Percentiles rank a stretch among this genome's conserved stretches.
These are phyloP conservation scores for Pyricularia sp. DNA, from an alignment of 2,329 filamentous ascomycete genomes.

Conservation along the genomic window DNA sequence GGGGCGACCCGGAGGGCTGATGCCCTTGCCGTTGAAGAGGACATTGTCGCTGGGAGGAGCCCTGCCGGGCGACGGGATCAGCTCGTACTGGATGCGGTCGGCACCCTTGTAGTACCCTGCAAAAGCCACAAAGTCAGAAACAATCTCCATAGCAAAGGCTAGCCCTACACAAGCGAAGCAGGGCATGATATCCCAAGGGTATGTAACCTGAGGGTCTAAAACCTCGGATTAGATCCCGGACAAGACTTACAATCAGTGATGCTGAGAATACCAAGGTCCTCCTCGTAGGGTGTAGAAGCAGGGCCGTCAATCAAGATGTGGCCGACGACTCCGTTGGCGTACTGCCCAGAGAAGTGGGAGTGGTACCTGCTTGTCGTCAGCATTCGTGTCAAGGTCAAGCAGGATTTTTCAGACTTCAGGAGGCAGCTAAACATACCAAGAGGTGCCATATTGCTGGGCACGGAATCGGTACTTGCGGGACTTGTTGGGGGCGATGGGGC, in stretches of 20 bases:
- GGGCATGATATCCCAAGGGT: no score
- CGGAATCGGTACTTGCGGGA: conserved; percentile 24
- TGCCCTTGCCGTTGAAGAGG: conserved; percentile 31
- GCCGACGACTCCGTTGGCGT: conserved; percentile 40
- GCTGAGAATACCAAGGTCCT: conserved; percentile 40
- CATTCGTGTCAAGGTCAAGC: not conserved
- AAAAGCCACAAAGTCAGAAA: not conserved
- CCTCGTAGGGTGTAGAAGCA: conserved; percentile 30
- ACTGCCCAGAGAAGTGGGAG: conserved; percentile 37
- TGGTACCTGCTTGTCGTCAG: conserved; percentile 26
- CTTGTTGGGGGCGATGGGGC: conserved; percentile 25
- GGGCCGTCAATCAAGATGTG: conserved; percentile 37
- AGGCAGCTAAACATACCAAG: conserved; percentile 14
- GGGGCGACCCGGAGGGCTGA: conserved; percentile 17
- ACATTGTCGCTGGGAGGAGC: conserved; percentile 25
- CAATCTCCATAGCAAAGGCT: not conserved
- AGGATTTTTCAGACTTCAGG: not conserved
- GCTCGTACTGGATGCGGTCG: conserved; percentile 16
- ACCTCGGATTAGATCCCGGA: not conserved
- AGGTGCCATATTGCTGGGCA: conserved; percentile 25
- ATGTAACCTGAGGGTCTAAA: not conserved
- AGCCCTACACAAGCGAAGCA: not conserved
- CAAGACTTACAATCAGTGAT: conserved; percentile 35
- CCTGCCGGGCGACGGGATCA: conserved; percentile 10
- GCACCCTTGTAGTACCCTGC: conserved; percentile 26